Evolutionary conservation across 73 alveolate genomes (phyloP).

Genomic region (Strombidium stylifer): DNA sequence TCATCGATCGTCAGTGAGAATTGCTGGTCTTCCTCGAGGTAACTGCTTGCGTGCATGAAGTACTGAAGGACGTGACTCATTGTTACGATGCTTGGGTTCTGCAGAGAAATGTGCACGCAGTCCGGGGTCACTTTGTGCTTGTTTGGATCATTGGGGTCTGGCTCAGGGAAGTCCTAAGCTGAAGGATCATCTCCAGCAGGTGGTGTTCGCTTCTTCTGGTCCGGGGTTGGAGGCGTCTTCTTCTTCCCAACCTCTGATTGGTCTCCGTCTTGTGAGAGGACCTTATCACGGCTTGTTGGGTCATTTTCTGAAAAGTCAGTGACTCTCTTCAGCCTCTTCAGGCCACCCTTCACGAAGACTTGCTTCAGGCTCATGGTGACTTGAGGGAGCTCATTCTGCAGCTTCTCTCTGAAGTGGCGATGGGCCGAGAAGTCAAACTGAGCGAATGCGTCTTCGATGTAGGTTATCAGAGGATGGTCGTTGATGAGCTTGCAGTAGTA

Average conservation of each 20-base stretch:
- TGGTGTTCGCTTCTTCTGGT: too few relatives aligned
- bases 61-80: not conserved
- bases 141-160: conserved; percentile 14
- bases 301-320: not conserved
- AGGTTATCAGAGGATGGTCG: conserved; percentile 55
- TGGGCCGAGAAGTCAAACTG: conserved; percentile 42
- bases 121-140: conserved; percentile 20
- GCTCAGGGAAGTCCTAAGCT: too few relatives aligned
- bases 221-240: too few relatives aligned
- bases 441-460: conserved; percentile 49
- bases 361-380: not conserved
- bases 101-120: conserved; percentile 4
- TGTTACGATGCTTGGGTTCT: not conserved
- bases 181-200: too few relatives aligned
- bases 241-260: too few relatives aligned
- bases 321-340: too few relatives aligned
- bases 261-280: too few relatives aligned
- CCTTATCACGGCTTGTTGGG: conserved; percentile 5
- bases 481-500: conserved; percentile 49
- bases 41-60: not conserved
- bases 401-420: conserved; percentile 14
- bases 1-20: conserved; percentile 21
- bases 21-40: conserved; percentile 17
- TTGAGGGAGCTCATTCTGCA: conserved; percentile 12
- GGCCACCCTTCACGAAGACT: too few relatives aligned